phyloP scores from a whole-genome alignment of 2,329 filamentous ascomycete species.

The Gnomoniopsis smithogilvyi region DNA sequence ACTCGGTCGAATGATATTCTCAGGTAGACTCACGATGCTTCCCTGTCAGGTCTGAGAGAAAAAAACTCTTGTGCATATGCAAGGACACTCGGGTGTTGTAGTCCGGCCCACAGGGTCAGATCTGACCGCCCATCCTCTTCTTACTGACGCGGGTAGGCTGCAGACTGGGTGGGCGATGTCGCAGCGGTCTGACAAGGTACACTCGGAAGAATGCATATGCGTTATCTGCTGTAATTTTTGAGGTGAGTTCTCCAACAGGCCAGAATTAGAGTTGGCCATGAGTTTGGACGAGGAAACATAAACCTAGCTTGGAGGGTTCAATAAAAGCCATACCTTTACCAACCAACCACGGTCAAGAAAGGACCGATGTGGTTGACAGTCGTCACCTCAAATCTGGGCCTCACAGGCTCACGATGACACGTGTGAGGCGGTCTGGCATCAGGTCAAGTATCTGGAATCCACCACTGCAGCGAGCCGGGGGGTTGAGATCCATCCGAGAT shows the following conservation, averaged over 20 bases:
- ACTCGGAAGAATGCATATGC: not conserved
- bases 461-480: not conserved
- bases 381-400: not conserved
- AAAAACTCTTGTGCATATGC: not conserved
- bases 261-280: not conserved
- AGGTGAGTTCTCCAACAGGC: not conserved
- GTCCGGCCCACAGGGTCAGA: not conserved
- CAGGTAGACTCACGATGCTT: not conserved
- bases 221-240: not conserved
- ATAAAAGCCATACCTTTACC: not conserved
- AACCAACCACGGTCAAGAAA: not conserved
- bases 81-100: not conserved
- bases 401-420: not conserved
- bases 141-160: not conserved
- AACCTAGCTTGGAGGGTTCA: not conserved
- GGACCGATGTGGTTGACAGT: not conserved
- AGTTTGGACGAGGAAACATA: not conserved
- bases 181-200: not conserved
- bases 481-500: not conserved
- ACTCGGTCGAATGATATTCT: not conserved
- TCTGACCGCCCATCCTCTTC: not conserved
- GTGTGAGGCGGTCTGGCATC: not conserved
- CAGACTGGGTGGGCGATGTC: not conserved
- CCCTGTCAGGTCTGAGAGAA: not conserved
- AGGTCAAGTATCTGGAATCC: not conserved